Evolutionary conservation across 352 stramenopile genomes (phyloP).

Genomic region (Globisporangium nunn): DNA sequence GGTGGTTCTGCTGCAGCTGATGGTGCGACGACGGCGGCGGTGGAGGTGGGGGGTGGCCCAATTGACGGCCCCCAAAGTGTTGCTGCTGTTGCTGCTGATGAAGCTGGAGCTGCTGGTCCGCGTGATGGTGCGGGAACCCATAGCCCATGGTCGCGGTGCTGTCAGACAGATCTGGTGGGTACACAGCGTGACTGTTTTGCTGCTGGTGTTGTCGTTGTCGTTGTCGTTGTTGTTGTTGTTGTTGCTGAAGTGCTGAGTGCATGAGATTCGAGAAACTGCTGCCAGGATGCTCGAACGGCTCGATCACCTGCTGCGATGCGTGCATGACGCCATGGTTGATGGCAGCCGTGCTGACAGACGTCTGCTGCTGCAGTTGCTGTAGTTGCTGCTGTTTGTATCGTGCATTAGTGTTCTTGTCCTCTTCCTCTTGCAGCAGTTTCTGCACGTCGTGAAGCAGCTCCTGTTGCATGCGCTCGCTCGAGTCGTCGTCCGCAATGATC

Average conservation of each 20-base stretch:
- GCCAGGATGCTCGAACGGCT: background rate
- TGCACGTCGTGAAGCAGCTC: slow-evolving; percentile 36
- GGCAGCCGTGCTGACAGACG: background rate
- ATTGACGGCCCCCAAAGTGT: background rate
- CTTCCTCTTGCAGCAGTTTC: slow-evolving; percentile 33
- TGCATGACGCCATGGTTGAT: background rate
- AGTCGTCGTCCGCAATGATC: slow-evolving; percentile 34
- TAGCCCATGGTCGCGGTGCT: background rate
- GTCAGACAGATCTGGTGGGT: background rate
- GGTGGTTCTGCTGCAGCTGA: background rate
- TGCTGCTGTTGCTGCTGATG: slow-evolving; percentile 1
- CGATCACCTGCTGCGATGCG: background rate
- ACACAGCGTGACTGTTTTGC: background rate
- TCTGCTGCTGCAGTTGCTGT: background rate
- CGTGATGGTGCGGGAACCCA: background rate
- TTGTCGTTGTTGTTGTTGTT: background rate
- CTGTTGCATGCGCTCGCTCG: slow-evolving; percentile 45
- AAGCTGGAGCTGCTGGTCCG: background rate
- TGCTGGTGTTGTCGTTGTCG: too few species aligned
- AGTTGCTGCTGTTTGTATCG: background rate
- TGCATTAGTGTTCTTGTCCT: slow-evolving; percentile 9
- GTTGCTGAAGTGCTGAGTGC: background rate
- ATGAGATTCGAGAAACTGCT: background rate
- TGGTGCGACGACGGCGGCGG: background rate
- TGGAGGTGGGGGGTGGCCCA: background rate